A percentile compares a stretch with the other conserved stretches of the same genome.
Conservation (phyloP, 148 eudicot genomes). For the Vaccinium macrocarpon region DNA sequence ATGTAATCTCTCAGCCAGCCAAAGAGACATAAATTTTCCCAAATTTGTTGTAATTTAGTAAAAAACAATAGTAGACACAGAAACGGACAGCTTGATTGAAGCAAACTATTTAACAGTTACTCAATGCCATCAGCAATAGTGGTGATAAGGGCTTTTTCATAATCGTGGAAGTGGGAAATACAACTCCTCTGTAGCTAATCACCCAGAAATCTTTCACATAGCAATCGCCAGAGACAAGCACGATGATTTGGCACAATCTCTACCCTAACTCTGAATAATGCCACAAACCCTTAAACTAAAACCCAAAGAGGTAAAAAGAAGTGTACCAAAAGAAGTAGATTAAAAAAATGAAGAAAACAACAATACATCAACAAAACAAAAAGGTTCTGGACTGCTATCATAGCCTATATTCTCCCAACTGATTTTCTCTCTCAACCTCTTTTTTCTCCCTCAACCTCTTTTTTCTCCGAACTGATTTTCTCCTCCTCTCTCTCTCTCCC, state of each 20-base stretch:
- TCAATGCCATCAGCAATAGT: background rate
- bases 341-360: background rate
- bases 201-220: background rate
- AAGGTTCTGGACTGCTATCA: background rate
- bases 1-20: background rate
- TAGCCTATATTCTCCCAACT: background rate
- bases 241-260: conserved; percentile 4
- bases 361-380: background rate
- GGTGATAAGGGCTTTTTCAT: background rate
- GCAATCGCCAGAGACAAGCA: background rate
- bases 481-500: too few relatives aligned
- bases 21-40: background rate
- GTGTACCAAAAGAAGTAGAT: background rate
- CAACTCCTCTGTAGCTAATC: background rate
- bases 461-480: too few relatives aligned
- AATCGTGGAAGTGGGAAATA: background rate
- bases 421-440: background rate
- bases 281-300: background rate
- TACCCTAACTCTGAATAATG: background rate
- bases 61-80: background rate
- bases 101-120: background rate
- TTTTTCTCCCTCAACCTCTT: background rate
- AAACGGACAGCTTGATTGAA: conserved; percentile 2
- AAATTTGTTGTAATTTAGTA: background rate
- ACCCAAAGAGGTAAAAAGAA: background rate